Percentiles rank a stretch among this genome's conserved stretches.
Evolutionary conservation across 2,329 filamentous ascomycete genomes (phyloP).

Genomic region (Aspergillus sp.): DNA sequence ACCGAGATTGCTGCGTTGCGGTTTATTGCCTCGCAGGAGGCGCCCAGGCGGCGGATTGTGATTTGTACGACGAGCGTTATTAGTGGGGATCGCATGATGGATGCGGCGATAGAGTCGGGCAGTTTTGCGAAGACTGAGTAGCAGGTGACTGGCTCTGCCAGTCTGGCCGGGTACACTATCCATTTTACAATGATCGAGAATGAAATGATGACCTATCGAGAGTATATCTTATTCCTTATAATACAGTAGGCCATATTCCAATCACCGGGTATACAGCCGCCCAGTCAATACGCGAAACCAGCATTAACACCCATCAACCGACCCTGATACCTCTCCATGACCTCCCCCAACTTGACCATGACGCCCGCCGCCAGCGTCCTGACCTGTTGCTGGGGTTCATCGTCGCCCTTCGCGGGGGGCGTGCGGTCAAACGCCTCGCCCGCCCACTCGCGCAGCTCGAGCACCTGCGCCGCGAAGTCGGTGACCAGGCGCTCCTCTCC

Average conservation of each 20-base stretch:
- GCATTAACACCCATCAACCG: slow-evolving; percentile 62
- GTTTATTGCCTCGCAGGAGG: slow-evolving; percentile 78
- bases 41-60: slow-evolving; percentile 70
- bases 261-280: too few relatives aligned
- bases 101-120: slow-evolving; percentile 66
- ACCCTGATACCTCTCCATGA: slow-evolving; percentile 71
- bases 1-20: slow-evolving; percentile 90
- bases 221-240: too few relatives aligned
- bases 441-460: slow-evolving; percentile 85
- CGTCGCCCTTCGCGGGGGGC: slow-evolving; percentile 40
- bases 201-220: too few relatives aligned
- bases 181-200: too few relatives aligned
- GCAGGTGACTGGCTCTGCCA: too few relatives aligned
- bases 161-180: too few relatives aligned
- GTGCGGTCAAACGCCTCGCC: slow-evolving; percentile 59
- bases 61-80: slow-evolving; percentile 90
- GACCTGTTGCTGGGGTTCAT: slow-evolving; percentile 32
- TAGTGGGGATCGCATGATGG: slow-evolving; percentile 82
- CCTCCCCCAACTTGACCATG: slow-evolving; percentile 71
- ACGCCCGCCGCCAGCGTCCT: slow-evolving; percentile 62
- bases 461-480: slow-evolving; percentile 62
- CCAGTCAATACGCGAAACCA: slow-evolving; percentile 33
- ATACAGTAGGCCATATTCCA: too few relatives aligned
- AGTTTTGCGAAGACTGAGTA: slow-evolving; percentile 42
- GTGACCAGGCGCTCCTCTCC: slow-evolving; percentile 63